A percentile compares a stretch with the other conserved stretches of the same genome.
These are phyloP conservation scores for Xylariaceae sp. DNA, from an alignment of 2,329 filamentous ascomycete species.

Conservation along the genomic window DNA sequence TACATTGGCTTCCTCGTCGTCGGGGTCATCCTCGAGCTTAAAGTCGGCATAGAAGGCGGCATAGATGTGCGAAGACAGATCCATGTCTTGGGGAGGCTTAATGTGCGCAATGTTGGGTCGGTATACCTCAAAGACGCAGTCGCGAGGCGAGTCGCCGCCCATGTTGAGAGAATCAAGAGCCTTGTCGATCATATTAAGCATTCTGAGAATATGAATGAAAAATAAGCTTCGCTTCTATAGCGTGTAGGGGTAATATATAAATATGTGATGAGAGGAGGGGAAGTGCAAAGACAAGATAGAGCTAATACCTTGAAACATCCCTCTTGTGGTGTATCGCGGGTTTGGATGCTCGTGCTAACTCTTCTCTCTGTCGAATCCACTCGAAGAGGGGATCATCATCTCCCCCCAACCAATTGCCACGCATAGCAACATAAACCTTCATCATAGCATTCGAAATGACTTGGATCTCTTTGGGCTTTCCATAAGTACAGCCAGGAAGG, in stretches of 20 bases:
- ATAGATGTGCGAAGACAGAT: slow-evolving; percentile 23
- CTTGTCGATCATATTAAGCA: slow-evolving; percentile 32
- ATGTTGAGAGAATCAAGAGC: slow-evolving; percentile 23
- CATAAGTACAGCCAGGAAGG: slow-evolving; percentile 32
- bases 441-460: slow-evolving; percentile 37
- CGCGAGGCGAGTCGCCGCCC: slow-evolving; percentile 30
- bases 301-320: slow-evolving; percentile 29
- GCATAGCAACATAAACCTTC: slow-evolving; percentile 37
- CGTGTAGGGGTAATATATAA: too few relatives aligned
- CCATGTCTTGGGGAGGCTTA: slow-evolving; percentile 27
- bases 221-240: slow-evolving; percentile 14
- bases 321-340: slow-evolving; percentile 17
- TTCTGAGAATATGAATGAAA: slow-evolving; percentile 21
- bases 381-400: slow-evolving; percentile 34
- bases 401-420: slow-evolving; percentile 30
- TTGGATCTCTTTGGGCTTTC: slow-evolving; percentile 22
- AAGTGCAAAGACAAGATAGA: neutral
- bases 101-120: slow-evolving; percentile 33
- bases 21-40: slow-evolving; percentile 24
- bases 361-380: slow-evolving; percentile 31
- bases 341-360: slow-evolving; percentile 2
- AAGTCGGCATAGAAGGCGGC: slow-evolving; percentile 19
- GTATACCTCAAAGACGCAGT: slow-evolving; percentile 32
- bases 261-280: neutral
- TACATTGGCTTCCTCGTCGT: slow-evolving; percentile 46